Conservation (phyloP, 768 basidiomycete genomes). For the Tylopilus sp. region DNA sequence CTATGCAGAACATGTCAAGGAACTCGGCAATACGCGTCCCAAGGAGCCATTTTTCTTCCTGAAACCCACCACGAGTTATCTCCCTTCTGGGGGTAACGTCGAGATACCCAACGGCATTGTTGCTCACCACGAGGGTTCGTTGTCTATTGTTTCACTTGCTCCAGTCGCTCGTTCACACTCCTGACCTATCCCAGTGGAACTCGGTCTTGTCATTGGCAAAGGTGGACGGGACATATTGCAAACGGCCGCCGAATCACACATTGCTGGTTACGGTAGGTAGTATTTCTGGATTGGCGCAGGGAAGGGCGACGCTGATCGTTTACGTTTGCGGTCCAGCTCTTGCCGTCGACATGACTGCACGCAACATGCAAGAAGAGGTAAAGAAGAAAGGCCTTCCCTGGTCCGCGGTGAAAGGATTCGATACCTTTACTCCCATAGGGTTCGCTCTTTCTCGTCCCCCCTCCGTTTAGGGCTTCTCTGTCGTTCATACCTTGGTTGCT, state of each 20-base stretch:
- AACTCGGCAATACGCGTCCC: constrained; percentile 80
- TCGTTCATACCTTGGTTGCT: constrained; percentile 2
- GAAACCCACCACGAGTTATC: constrained; percentile 91
- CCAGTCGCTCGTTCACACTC: neutral
- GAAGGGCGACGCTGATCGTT: neutral
- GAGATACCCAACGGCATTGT: constrained; percentile 84
- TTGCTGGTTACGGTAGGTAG: constrained; percentile 86
- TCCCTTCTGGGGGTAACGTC: constrained; percentile 70
- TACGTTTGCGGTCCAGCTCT: constrained; percentile 54
- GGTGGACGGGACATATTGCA: constrained; percentile 77
- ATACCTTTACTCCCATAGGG: constrained; percentile 94
- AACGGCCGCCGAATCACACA: constrained; percentile 65
- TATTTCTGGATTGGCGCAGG: neutral
- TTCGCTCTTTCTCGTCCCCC: constrained; percentile 30
- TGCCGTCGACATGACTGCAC: constrained; percentile 94
- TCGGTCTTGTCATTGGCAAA: constrained; percentile 95
- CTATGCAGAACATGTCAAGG: constrained; percentile 88
- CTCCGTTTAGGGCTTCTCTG: neutral
- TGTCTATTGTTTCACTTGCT: neutral
- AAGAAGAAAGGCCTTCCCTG: constrained; percentile 96
- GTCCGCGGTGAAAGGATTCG: constrained; percentile 96
- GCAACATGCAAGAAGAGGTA: constrained; percentile 91
- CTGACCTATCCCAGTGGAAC: constrained; percentile 61
- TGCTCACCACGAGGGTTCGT: constrained; percentile 86
- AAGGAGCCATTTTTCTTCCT: constrained; percentile 98